Base-by-base conservation (phyloP, 1,284 basidiomycete genomes). In the Cerrena zonata region DNA sequence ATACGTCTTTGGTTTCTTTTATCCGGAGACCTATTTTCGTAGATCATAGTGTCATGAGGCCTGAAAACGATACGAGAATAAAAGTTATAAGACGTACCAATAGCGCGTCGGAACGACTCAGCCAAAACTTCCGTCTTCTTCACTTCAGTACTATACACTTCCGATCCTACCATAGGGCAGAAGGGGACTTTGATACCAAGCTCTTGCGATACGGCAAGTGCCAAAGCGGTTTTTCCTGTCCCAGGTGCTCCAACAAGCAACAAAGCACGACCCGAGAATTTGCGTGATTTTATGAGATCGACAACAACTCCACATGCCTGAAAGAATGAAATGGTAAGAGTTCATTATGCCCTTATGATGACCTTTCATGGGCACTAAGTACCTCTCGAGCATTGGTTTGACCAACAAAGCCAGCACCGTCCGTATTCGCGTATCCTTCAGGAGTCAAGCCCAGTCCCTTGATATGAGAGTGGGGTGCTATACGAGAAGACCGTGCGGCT, bases 91-190 rank as follows among this genome's bases (percentile, higher is more conserved):
- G 41, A 74, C 88, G 64, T 65, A 93, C 94, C 95, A 54, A 99
- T 99, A 10, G 96, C 94, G 58, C 95, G 76, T 52, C 95, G 78
- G 71, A 99, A 99, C 47, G 86, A 85, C 69, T 97, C 94, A 53
- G 94, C 92, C n/a, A 99, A 74, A 2, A 98, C 94, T 67, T 99
- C 95, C 0, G 95, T 99, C 79, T 99, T 99, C 76, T 98, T 99
- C 50, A 99, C 94, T 69, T 99, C 95, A 7, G 91, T 86, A 48
- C 89, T 92, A 69, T 96, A 99, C 54, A 99, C 95, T 69, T 99
- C 95, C 4, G 86, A 91, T 1, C 94, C 96, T 22, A 98, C 95
- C 90, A 98, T 96, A 1, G 94, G 93, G 65, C 95, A 98, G 69
- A 99, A 99, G 0, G 95, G 95, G 1, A 98, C 94, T 65, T 97